Conservation (phyloP, 2,329 filamentous ascomycete species). For the Whalleya microplaca region DNA sequence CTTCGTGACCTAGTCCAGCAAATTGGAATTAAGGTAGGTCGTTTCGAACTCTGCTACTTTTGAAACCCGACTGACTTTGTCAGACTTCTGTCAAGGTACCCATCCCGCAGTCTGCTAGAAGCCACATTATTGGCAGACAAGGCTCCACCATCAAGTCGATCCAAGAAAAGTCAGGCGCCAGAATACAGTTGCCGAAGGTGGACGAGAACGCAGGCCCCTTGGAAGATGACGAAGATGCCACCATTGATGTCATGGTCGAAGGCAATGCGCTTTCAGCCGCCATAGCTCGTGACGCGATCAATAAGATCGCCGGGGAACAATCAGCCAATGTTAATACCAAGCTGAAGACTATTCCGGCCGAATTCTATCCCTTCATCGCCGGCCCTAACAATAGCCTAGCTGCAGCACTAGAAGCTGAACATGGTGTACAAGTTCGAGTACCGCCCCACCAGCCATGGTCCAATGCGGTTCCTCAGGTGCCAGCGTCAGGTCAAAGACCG, state of each 20-base stretch:
- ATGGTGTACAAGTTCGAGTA: constrained; percentile 79
- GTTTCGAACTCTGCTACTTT: not conserved
- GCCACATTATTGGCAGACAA: constrained; percentile 91
- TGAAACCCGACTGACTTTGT: not conserved
- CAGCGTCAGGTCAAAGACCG: constrained; percentile 65
- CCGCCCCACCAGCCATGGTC: constrained; percentile 80
- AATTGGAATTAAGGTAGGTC: constrained; percentile 80
- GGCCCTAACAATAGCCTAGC: constrained; percentile 73
- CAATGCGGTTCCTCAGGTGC: constrained; percentile 67
- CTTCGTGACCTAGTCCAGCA: constrained; percentile 88
- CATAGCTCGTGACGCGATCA: constrained; percentile 80
- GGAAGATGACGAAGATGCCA: constrained; percentile 77
- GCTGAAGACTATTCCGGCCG: constrained; percentile 81
- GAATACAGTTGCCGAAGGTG: constrained; percentile 84
- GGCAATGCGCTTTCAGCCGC: constrained; percentile 88
- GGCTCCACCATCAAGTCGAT: constrained; percentile 89
- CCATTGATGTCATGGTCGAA: constrained; percentile 85
- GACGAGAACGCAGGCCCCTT: constrained; percentile 62
- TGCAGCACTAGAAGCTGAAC: constrained; percentile 69
- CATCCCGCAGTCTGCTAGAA: constrained; percentile 80
- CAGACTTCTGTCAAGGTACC: constrained; percentile 69
- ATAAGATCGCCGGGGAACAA: constrained; percentile 85
- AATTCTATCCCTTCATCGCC: constrained; percentile 95
- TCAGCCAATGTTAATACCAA: constrained; percentile 81
- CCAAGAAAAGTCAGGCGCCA: constrained; percentile 85